These are phyloP conservation scores for Juncus effusus DNA, from an alignment of 176 grass and related monocot species.

Conservation along the genomic window DNA sequence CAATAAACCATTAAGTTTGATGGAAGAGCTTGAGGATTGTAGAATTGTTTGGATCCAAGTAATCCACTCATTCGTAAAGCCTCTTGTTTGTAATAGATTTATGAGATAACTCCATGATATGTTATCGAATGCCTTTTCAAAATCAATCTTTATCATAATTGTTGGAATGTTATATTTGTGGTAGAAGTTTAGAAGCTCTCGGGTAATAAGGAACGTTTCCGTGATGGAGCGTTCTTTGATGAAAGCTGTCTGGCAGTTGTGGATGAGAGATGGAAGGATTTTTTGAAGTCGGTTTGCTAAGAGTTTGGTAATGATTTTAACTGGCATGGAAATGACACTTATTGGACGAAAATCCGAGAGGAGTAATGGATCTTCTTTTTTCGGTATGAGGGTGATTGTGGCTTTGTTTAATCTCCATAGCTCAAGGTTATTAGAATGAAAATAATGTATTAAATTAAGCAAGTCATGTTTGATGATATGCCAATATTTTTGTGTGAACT, in stretches of 20 bases:
- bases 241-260: background rate
- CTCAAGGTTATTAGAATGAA: too few relatives aligned
- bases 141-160: background rate
- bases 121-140: too few relatives aligned
- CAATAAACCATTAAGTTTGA: background rate
- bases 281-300: background rate
- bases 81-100: too few relatives aligned
- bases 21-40: background rate
- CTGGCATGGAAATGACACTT: background rate
- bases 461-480: too few relatives aligned
- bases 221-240: background rate
- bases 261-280: background rate
- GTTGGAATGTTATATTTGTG: background rate
- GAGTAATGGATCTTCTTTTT: background rate
- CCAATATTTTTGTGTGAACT: too few relatives aligned
- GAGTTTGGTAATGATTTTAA: slow-evolving; percentile 9
- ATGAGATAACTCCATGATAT: too few relatives aligned
- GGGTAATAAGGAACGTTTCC: background rate
- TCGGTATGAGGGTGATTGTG: background rate
- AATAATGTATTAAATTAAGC: too few relatives aligned
- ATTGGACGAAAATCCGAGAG: background rate
- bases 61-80: too few relatives aligned
- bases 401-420: too few relatives aligned
- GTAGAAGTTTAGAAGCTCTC: background rate
- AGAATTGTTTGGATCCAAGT: background rate